Percentiles rank a stretch among this genome's conserved stretches.
Conservation (phyloP, 352 stramenopile genomes). For the Globisporangium emineosum region DNA sequence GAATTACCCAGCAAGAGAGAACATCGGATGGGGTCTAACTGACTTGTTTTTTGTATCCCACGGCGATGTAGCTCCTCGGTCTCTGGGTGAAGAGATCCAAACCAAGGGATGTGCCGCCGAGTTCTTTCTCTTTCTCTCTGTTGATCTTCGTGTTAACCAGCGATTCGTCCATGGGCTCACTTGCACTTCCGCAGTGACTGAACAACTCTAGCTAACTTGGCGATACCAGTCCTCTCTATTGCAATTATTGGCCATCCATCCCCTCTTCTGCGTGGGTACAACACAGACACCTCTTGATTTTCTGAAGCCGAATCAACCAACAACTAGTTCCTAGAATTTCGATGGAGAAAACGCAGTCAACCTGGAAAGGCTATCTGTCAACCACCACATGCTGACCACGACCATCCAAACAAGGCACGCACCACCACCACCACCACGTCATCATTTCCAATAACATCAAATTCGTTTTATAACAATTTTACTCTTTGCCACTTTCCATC, state of each 20-base stretch:
- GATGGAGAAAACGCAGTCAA: neutral
- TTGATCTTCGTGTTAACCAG: no score
- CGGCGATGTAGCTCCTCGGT: neutral
- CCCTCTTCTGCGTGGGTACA: neutral
- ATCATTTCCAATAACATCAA: neutral
- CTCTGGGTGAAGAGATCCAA: neutral
- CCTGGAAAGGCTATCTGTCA: no score
- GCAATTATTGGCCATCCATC: neutral
- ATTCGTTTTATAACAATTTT: slow-evolving; percentile 12
- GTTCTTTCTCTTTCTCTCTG: no score
- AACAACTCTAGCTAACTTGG: no score
- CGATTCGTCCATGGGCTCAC: no score
- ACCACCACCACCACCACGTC: neutral
- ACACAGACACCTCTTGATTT: neutral
- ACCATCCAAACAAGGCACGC: no score
- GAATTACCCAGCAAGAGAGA: no score
- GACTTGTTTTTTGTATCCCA: no score
- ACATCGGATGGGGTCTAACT: no score
- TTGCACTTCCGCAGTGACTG: no score
- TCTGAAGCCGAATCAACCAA: neutral
- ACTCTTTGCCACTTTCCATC: slow-evolving; percentile 18
- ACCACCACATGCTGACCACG: no score
- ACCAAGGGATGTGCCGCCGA: neutral
- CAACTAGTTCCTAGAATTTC: neutral
- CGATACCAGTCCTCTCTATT: no score